These are phyloP conservation scores for Apophysomyces variabilis DNA, from an alignment of 371 early-diverging fungal species.

Conservation along the genomic window DNA sequence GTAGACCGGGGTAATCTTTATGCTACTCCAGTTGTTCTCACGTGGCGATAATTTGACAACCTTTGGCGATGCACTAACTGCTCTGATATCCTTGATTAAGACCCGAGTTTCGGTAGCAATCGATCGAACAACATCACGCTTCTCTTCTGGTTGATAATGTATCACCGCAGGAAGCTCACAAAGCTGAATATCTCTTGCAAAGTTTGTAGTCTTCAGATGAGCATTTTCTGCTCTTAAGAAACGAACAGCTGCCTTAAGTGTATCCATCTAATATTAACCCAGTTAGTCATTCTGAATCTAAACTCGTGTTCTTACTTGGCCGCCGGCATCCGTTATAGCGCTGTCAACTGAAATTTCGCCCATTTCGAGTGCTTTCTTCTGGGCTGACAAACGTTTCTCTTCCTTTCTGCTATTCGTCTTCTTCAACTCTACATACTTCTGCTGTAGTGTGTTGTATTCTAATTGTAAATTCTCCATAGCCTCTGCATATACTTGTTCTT, in stretches of 20 bases:
- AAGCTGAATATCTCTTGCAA: conserved; percentile 8
- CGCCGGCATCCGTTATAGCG: background rate
- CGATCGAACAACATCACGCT: conserved; percentile 36
- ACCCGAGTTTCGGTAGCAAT: conserved; percentile 37
- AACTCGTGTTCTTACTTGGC: background rate
- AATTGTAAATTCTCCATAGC: conserved; percentile 73
- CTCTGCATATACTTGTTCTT: conserved; percentile 73
- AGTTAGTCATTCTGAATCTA: background rate
- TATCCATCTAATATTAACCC: conserved; percentile 46
- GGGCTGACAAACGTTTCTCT: conserved; percentile 42
- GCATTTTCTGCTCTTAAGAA: conserved; percentile 85
- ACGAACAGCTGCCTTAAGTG: conserved; percentile 74
- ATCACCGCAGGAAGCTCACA: conserved; percentile 11
- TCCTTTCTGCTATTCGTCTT: conserved; percentile 48
- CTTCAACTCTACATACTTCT: conserved; percentile 67
- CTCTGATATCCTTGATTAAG: conserved; percentile 48
- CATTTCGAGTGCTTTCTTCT: conserved; percentile 32
- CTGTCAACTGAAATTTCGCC: conserved; percentile 16
- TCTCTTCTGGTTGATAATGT: conserved; percentile 8
- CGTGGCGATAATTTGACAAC: conserved; percentile 40
- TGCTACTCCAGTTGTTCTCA: conserved; percentile 63
- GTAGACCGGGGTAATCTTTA: conserved; percentile 63
- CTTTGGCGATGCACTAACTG: conserved; percentile 56
- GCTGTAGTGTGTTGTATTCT: conserved; percentile 73
- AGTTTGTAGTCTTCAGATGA: conserved; percentile 68